Conservation (phyloP, 1,284 basidiomycete genomes). For the Ganoderma resinaceum region DNA sequence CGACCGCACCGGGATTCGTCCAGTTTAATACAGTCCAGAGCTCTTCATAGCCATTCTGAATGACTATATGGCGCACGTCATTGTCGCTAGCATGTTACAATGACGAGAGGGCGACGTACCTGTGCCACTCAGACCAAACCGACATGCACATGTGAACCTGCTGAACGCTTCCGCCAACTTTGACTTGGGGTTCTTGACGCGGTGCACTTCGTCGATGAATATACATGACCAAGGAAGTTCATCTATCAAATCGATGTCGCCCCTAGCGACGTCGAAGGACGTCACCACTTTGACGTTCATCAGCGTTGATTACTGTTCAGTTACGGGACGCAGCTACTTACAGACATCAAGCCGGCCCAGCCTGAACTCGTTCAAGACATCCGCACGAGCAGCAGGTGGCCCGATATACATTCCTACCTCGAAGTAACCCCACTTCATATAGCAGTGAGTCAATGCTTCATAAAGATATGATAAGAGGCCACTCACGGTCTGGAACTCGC, state of each 20-base stretch:
- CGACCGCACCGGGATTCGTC: conserved; percentile 77
- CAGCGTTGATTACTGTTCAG: not conserved
- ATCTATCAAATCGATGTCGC: conserved; percentile 70
- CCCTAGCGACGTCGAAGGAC: conserved; percentile 72
- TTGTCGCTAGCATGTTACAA: not conserved
- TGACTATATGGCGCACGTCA: conserved; percentile 63
- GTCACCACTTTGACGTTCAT: conserved; percentile 62
- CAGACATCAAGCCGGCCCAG: conserved; percentile 78
- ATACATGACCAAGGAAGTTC: conserved; percentile 72
- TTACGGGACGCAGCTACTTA: conserved; percentile 42
- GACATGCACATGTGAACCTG: conserved; percentile 62
- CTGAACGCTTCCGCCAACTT: conserved; percentile 71
- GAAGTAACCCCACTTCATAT: conserved; percentile 80
- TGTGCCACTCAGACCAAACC: conserved; percentile 81
- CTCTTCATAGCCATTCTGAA: conserved; percentile 88
- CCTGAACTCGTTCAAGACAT: conserved; percentile 71
- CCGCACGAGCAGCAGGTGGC: conserved; percentile 52
- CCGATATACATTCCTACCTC: conserved; percentile 78
- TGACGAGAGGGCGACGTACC: conserved; percentile 23
- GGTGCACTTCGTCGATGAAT: conserved; percentile 86
- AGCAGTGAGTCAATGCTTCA: not conserved
- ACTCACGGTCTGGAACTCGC: conserved; percentile 75
- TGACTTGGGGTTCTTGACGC: conserved; percentile 75
- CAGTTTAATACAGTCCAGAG: conserved; percentile 86
- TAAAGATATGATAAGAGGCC: conserved; percentile 24